Evolutionary conservation across 768 basidiomycete species (phyloP), one percentile per base, ranked within the genome.

Genomic region (Lentinus tigrinus): DNA sequence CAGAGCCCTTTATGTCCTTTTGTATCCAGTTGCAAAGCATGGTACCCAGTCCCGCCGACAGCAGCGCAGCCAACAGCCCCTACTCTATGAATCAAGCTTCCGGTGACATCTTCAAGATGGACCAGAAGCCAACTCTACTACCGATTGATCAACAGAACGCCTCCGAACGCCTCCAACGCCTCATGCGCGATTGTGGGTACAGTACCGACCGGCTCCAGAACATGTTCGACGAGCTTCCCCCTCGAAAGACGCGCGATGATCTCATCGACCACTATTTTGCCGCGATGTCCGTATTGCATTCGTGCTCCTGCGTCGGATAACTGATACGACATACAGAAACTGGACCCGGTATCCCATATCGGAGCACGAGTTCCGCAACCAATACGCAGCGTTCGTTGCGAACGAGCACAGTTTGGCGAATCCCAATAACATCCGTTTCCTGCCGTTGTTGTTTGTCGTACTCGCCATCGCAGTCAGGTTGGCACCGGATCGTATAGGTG

Each of bases 321-420:
- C 54, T 56, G 43, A 56, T n/a, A 14, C 48, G 27, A 28, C 46
- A 46, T 52, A 19, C 44, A 93, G 94, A 69, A 96, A 97, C 67
- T 95, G 92, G 86, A 93, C 93, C 21, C 85, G 94, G 40, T 96
- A 96, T 73, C 95, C 94, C 48, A 81, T 96, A 16, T 91, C 90
- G 27, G 94, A 95, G 65, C 79, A 79, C 49, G 87, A 91, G 60
- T 95, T 97, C 69, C 83, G 93, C 39, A 66, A 78, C 27, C 81
- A 89, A 0, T 93, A 89, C 67, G 72, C 79, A 19, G 85, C 88
- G 75, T 92, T 43, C 81, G 77, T 63, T 74, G 77, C 40, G 83
- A 87, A 72, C 80, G 88, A 61, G 72, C 83, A 57, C 23, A 56
- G 83, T 83, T 61, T 78, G 87, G 54, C 51, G 27, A 87, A 88